Conservation (phyloP, 2,329 filamentous ascomycete genomes). For the Alternaria postmessia region DNA sequence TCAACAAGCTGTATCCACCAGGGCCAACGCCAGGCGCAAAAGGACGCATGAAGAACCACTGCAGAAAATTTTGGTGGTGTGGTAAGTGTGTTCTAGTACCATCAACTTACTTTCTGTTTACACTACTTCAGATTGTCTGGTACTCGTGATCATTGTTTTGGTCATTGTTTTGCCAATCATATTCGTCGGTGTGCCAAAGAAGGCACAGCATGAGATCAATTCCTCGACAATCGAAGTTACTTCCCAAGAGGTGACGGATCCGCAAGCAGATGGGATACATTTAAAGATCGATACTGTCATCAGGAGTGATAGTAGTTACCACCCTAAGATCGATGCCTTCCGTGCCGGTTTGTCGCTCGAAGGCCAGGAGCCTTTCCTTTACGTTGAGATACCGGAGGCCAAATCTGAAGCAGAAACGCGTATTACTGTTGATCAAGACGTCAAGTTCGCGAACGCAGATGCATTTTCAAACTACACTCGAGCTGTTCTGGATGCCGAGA, state of each 20-base stretch:
- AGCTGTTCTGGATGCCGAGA: conserved; percentile 58
- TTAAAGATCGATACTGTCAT: conserved; percentile 60
- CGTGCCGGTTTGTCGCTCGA: conserved; percentile 60
- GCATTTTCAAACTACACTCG: conserved; percentile 61
- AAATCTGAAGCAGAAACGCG: conserved; percentile 54
- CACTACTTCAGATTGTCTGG: conserved; percentile 53
- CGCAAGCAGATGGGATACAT: conserved; percentile 58
- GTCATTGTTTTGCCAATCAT: conserved; percentile 66
- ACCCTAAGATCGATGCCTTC: conserved; percentile 64
- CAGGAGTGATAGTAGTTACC: conserved; percentile 59
- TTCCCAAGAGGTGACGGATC: conserved; percentile 60
- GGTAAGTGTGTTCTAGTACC: conserved; percentile 29
- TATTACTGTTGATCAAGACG: conserved; percentile 55
- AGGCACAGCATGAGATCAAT: conserved; percentile 64
- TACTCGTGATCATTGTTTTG: conserved; percentile 59
- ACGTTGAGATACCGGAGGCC: conserved; percentile 56
- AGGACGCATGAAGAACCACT: conserved; percentile 48
- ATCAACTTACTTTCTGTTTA: conserved; percentile 5
- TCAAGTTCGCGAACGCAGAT: conserved; percentile 54
- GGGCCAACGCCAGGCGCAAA: conserved; percentile 42
- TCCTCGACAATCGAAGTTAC: conserved; percentile 60
- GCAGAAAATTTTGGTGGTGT: conserved; percentile 51
- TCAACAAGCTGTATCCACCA: conserved; percentile 47
- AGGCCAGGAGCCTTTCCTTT: conserved; percentile 53
- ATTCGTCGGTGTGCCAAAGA: conserved; percentile 66